Percentiles rank a stretch among this genome's conserved stretches.
phyloP scores from a whole-genome alignment of 805 yeast genomes.

The Brettanomyces anomalus region DNA sequence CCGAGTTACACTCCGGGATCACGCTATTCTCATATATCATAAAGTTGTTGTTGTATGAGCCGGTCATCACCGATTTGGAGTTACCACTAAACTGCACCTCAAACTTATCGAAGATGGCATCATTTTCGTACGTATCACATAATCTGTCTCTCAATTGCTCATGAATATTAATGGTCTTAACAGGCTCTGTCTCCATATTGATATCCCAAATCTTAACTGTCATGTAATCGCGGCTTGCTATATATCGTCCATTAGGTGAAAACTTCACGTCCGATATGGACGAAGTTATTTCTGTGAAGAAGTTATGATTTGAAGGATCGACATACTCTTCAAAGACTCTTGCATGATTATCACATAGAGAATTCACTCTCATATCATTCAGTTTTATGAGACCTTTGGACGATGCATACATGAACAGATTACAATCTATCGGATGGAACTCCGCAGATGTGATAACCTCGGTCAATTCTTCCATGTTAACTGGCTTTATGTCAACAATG shows the following conservation, averaged over 20 bases:
- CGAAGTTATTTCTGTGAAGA: conserved; percentile 94
- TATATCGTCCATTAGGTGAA: conserved; percentile 84
- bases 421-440: conserved; percentile 90
- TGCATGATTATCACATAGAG: conserved; percentile 86
- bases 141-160: conserved; percentile 87
- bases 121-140: conserved; percentile 97
- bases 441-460: conserved; percentile 96
- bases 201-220: conserved; percentile 98
- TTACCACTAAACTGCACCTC: conserved; percentile 95
- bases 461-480: conserved; percentile 97
- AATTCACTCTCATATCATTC: conserved; percentile 93
- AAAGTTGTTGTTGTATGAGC: conserved; percentile 93
- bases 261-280: conserved; percentile 91
- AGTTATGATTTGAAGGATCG: conserved; percentile 89
- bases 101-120: conserved; percentile 96
- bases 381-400: conserved; percentile 93
- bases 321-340: conserved; percentile 84
- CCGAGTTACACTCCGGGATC: conserved; percentile 7
- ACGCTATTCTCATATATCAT: conserved; percentile 90
- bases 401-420: conserved; percentile 88
- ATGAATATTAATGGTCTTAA: conserved; percentile 90
- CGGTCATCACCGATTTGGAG: conserved; percentile 87
- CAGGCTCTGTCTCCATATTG: conserved; percentile 91
- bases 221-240: conserved; percentile 95
- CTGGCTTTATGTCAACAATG: conserved; percentile 96